Evolutionary conservation across 2,329 filamentous ascomycete species (phyloP).

Genomic region (Elsinoe batatas): DNA sequence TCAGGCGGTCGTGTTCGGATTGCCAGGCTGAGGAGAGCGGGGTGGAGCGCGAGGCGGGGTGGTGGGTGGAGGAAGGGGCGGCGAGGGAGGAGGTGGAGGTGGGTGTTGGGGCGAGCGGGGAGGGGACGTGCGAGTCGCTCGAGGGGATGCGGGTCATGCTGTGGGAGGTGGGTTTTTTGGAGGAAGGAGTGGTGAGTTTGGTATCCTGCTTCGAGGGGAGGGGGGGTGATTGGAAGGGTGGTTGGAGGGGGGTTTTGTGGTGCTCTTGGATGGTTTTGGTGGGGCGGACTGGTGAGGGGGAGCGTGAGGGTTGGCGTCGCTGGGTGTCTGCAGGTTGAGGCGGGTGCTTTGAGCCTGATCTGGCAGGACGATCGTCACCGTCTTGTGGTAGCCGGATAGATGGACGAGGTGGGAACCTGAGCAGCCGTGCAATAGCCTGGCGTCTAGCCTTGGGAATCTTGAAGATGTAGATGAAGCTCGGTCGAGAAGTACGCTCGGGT

Average conservation of each 20-base stretch:
- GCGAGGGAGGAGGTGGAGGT: not conserved
- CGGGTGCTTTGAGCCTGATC: conserved; percentile 4
- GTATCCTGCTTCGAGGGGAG: conserved; percentile 10
- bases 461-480: conserved; percentile 12
- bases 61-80: not conserved
- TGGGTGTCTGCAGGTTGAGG: not conserved
- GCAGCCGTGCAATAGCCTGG: conserved; percentile 8
- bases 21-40: not conserved
- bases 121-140: conserved; percentile 2
- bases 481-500: no score
- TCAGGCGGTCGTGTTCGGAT: conserved; percentile 8
- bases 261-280: not conserved
- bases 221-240: conserved; percentile 20
- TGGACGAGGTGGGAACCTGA: conserved; percentile 10
- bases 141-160: conserved; percentile 9
- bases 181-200: conserved; percentile 17
- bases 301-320: conserved; percentile 7
- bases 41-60: not conserved
- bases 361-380: not conserved
- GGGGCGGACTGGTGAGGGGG: not conserved
- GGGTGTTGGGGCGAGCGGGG: conserved; percentile 3
- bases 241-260: conserved; percentile 13
- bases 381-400: not conserved
- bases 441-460: conserved; percentile 15
- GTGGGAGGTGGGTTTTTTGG: conserved; percentile 2